These are phyloP conservation scores for Kondoa malvinella DNA, from an alignment of 768 basidiomycete species.

Conservation along the genomic window DNA sequence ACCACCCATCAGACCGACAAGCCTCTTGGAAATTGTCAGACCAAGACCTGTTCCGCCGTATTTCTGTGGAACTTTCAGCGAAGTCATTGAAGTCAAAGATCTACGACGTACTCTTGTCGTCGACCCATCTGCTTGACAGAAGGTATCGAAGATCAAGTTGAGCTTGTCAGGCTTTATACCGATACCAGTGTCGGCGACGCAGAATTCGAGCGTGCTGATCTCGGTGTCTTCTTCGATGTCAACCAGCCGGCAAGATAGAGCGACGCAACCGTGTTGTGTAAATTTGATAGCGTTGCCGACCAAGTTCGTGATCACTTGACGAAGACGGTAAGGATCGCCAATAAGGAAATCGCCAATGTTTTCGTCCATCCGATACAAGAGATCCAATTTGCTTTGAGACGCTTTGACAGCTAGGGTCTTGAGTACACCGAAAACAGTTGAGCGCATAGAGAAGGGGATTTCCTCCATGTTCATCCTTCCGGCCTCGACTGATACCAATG, in stretches of 20 bases:
- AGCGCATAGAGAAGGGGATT: slow-evolving; percentile 93
- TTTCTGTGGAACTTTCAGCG: slow-evolving; percentile 41
- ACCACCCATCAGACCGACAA: slow-evolving; percentile 92
- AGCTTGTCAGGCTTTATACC: slow-evolving; percentile 97
- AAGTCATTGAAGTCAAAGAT: background rate
- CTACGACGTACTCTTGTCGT: slow-evolving; percentile 46
- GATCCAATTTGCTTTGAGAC: slow-evolving; percentile 84
- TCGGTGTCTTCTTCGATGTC: slow-evolving; percentile 53
- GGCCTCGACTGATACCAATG: slow-evolving; percentile 59
- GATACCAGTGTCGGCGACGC: slow-evolving; percentile 93
- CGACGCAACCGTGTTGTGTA: slow-evolving; percentile 40
- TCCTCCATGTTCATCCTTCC: slow-evolving; percentile 99
- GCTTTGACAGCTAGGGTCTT: slow-evolving; percentile 97
- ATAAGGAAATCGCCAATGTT: slow-evolving; percentile 93
- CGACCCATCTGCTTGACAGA: slow-evolving; percentile 95
- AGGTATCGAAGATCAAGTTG: slow-evolving; percentile 96
- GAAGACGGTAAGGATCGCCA: slow-evolving; percentile 78
- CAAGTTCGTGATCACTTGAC: slow-evolving; percentile 73
- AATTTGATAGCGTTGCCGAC: slow-evolving; percentile 94
- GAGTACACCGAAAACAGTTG: slow-evolving; percentile 89
- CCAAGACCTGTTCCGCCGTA: slow-evolving; percentile 95
- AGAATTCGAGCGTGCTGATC: slow-evolving; percentile 80
- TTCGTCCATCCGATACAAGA: slow-evolving; percentile 89
- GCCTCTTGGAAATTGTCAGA: slow-evolving; percentile 81
- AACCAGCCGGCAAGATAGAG: slow-evolving; percentile 58